Evolutionary conservation across 495 filamentous ascomycete genomes (phyloP).

Genomic region (Opeltia flavorubescens): DNA sequence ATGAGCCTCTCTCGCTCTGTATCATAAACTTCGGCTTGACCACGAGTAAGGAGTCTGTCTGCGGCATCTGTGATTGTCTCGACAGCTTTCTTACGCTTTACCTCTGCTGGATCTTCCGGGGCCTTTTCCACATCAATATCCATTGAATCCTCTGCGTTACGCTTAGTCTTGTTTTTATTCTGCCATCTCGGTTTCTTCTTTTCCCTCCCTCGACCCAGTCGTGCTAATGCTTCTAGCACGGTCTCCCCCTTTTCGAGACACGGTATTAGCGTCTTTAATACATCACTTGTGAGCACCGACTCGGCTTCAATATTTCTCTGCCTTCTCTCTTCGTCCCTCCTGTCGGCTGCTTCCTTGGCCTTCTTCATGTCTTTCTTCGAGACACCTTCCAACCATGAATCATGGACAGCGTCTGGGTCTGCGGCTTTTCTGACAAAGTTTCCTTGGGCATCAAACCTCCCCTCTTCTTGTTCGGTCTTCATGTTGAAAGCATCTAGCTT

Average conservation of each 20-base stretch:
- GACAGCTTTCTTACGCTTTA: constrained; percentile 53
- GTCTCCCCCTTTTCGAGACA: constrained; percentile 74
- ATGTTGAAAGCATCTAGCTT: constrained; percentile 96
- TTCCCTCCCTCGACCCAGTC: constrained; percentile 56
- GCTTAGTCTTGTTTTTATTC: constrained; percentile 39
- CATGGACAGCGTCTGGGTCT: constrained; percentile 83
- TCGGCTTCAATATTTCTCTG: constrained; percentile 59
- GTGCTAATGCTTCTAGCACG: constrained; percentile 71
- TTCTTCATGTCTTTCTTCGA: constrained; percentile 86
- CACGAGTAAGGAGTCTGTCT: constrained; percentile 67
- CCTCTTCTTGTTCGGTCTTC: constrained; percentile 79
- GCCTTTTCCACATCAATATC: constrained; percentile 41
- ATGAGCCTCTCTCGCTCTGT: constrained; percentile 71
- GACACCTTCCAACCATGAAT: constrained; percentile 81
- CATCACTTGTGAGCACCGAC: constrained; percentile 55
- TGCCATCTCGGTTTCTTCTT: constrained; percentile 51
- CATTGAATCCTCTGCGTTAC: constrained; percentile 48
- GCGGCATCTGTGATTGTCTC: constrained; percentile 77
- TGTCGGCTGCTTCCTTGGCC: constrained; percentile 77
- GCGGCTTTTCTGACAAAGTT: constrained; percentile 83
- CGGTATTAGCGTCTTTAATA: constrained; percentile 55
- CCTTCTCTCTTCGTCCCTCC: constrained; percentile 61
- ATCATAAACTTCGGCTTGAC: constrained; percentile 80
- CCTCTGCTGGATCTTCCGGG: constrained; percentile 56
- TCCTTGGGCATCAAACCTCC: constrained; percentile 74